Evolutionary conservation across 2,329 filamentous ascomycete species (phyloP).

Genomic region (Lachnellula occidentalis): DNA sequence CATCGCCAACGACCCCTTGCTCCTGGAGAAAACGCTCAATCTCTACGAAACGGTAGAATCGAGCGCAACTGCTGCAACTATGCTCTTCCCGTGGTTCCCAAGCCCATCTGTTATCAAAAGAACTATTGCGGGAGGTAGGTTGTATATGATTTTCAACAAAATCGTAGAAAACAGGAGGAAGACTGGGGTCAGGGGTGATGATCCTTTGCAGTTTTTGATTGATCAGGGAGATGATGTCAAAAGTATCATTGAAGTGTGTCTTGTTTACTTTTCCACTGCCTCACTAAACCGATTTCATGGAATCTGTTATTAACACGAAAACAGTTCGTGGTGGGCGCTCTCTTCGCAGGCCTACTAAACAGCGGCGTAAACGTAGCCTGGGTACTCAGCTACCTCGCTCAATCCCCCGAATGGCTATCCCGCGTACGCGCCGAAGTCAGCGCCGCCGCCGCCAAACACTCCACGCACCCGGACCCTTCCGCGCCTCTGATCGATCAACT

Average conservation of each 20-base stretch:
- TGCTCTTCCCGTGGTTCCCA: constrained; percentile 50
- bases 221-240: constrained; percentile 43
- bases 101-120: constrained; percentile 39
- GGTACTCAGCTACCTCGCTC: constrained; percentile 45
- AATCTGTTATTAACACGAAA: constrained; percentile 1
- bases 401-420: constrained; percentile 41
- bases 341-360: constrained; percentile 55
- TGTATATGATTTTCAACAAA: constrained; percentile 44
- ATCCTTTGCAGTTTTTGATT: constrained; percentile 48
- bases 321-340: constrained; percentile 46
- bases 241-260: constrained; percentile 38
- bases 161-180: constrained; percentile 42
- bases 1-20: constrained; percentile 41
- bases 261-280: neutral
- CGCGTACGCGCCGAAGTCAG: constrained; percentile 44
- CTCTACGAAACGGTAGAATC: constrained; percentile 44
- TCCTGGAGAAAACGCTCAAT: constrained; percentile 39
- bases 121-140: constrained; percentile 38
- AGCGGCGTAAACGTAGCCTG: constrained; percentile 50
- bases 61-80: constrained; percentile 36
- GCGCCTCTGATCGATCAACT: constrained; percentile 28
- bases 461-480: constrained; percentile 15
- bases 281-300: neutral
- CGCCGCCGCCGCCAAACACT: constrained; percentile 38
- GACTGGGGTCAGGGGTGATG: constrained; percentile 39